A percentile compares a stretch with the other conserved stretches of the same genome.
phyloP scores from a whole-genome alignment of 164 flowering plant genomes.

The Malania oleifera region DNA sequence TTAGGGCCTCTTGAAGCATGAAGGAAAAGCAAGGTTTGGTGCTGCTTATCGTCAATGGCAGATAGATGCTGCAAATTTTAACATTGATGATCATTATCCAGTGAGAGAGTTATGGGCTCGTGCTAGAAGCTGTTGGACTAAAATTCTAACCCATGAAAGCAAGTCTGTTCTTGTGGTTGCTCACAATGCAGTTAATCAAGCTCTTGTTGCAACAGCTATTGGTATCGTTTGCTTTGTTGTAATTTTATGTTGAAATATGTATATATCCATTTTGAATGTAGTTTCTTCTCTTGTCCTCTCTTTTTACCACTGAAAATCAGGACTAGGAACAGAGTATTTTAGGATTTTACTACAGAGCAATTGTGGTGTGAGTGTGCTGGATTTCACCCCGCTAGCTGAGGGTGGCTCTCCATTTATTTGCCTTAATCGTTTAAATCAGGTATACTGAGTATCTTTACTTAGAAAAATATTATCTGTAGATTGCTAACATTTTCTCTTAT shows the following conservation, averaged over 20 bases:
- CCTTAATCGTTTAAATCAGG: conserved; percentile 93
- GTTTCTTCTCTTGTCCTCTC: background rate
- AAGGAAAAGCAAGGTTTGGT: conserved; percentile 79
- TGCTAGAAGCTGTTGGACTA: conserved; percentile 75
- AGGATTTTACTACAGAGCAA: conserved; percentile 89
- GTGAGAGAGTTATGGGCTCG: conserved; percentile 94
- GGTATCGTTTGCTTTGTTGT: conserved; percentile 34
- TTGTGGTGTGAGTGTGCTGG: conserved; percentile 92
- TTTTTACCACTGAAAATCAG: conserved; percentile 28
- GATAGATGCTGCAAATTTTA: conserved; percentile 73
- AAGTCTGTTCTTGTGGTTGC: conserved; percentile 91
- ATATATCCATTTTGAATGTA: background rate
- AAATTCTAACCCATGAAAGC: conserved; percentile 70
- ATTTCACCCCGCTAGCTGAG: conserved; percentile 66
- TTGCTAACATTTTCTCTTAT: background rate
- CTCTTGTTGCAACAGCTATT: conserved; percentile 90
- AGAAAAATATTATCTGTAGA: background rate
- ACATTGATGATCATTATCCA: conserved; percentile 88
- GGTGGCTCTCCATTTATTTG: conserved; percentile 64
- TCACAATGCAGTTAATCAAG: conserved; percentile 97
- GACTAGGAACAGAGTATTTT: conserved; percentile 81
- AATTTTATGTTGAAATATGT: background rate
- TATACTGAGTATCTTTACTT: conserved; percentile 11
- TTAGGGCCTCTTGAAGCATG: conserved; percentile 89
- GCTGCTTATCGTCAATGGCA: conserved; percentile 78